Evolutionary conservation across 2,329 filamentous ascomycete genomes (phyloP), one percentile per base, ranked within the genome.

Genomic region (Trichoderma lentiforme): DNA sequence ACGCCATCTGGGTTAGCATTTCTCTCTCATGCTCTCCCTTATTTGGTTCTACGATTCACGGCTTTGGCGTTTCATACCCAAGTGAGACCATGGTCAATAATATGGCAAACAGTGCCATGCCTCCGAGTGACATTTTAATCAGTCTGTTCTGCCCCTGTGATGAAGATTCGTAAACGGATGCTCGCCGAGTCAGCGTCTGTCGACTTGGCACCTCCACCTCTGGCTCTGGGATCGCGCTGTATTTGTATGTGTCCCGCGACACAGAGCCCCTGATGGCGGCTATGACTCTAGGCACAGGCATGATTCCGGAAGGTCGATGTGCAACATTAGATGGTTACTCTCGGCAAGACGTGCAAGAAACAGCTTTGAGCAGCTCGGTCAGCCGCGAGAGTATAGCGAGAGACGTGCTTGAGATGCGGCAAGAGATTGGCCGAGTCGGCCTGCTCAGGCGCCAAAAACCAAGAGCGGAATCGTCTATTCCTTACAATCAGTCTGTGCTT

Each of bases 141-240:
- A 74, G 62, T 28, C 70, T 74, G 21, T 57, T 43, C 12, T 58
- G 73, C 26, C 71, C 64, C 39, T 58, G 64, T 30, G 58, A 53
- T 30, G 62, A 34, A 14, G 62, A 18, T 39, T n/a, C 12, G 32
- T 61, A 43, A 5, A 64, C 26, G 18, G 69, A 51, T 12, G 18
- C 7, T 68, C 18, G 47, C 53, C 24, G 32, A 26, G 18, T 11
- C 34, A 64, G 36, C 30, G 34, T 18, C 69, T 32, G 47, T 57
- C 58, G 39, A 9, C 43, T 56, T 12, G 64, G 62, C 21, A 7
- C 28, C 18, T 60, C 57, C 6, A 30, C 11, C 57, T 60, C 57
- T 21, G 15, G 75, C 11, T 71, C 70, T 18, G 77, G 76, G 39
- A 80, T 73, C 21, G 78, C 74, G 67, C 75, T 78, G 72, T 81